A percentile compares a stretch with the other conserved stretches of the same genome.
Conservation (phyloP, 1,284 basidiomycete species). For the Phenoliferia sp. region DNA sequence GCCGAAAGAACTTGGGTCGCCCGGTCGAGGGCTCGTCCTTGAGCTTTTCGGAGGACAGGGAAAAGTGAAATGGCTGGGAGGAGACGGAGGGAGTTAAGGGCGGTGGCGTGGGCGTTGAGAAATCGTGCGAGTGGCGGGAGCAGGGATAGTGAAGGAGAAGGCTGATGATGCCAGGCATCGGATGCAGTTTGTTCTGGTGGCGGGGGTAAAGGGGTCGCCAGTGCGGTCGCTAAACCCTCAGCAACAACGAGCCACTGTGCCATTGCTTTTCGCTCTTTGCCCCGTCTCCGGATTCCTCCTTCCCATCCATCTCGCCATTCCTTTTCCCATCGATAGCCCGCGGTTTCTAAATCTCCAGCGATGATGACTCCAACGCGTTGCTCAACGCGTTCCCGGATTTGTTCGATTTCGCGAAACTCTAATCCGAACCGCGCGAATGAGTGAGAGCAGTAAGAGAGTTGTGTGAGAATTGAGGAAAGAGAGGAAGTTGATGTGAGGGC, state of each 20-base stretch:
- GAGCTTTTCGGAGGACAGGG: slow-evolving; percentile 13
- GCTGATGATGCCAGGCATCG: slow-evolving; percentile 39
- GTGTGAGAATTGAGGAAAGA: slow-evolving; percentile 78
- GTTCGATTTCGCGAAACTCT: slow-evolving; percentile 53
- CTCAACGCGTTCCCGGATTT: slow-evolving; percentile 53
- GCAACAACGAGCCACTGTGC: slow-evolving; percentile 42
- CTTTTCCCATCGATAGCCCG: slow-evolving; percentile 25
- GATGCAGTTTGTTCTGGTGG: background rate
- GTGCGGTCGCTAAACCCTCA: slow-evolving; percentile 36
- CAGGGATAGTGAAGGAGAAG: slow-evolving; percentile 62
- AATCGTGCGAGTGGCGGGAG: slow-evolving; percentile 72
- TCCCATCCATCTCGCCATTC: slow-evolving; percentile 32
- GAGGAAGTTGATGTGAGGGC: slow-evolving; percentile 57
- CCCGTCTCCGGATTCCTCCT: background rate
- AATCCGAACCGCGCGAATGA: slow-evolving; percentile 87
- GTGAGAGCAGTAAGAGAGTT: slow-evolving; percentile 85
- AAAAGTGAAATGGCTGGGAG: slow-evolving; percentile 62
- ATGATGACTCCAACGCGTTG: slow-evolving; percentile 62
- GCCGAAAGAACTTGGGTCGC: slow-evolving; percentile 29
- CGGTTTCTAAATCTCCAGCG: slow-evolving; percentile 35
- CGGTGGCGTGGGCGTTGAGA: slow-evolving; percentile 66
- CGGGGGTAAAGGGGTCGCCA: slow-evolving; percentile 21
- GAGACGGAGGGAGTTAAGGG: slow-evolving; percentile 74
- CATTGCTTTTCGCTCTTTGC: slow-evolving; percentile 8
- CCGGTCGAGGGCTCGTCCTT: slow-evolving; percentile 26